Base-by-base conservation (phyloP, 345 rosid species). In the Lumnitzera racemosa region DNA sequence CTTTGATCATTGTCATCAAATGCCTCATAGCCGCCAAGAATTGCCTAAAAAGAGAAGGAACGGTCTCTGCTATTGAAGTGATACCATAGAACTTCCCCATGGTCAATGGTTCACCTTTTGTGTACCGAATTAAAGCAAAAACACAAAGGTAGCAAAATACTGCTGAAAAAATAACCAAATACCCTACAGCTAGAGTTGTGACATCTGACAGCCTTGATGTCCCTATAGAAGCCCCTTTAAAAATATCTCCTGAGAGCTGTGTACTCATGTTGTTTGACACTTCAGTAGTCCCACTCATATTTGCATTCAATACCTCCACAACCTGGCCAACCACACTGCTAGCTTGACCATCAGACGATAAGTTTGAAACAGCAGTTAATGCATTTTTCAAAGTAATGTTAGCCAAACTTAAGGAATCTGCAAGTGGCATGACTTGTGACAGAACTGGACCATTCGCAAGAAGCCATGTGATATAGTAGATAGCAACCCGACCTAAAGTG, bases 1-100 rank as follows among this genome's bases (percentile, higher is more conserved):
- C 99, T 78, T 95, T 95, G 54, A 95, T 83, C 99, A 95, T 95
- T 47, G 97, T 95, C 99, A 95, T 90, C 75, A 95, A 82, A 76
- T 95, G 99, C 80, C 84, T 90, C 96, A 88, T 88, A 58, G 99
- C 99, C 13, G 95, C 89, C 80, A 86, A 59, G 77, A 90, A 88
- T 81, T 95, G 99, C 70, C 97, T 82, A 62, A 90, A 64, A 66
- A 95, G 85, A 46, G 97, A 90, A 57, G 97, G 97, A 67, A 94
- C 77, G 46, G 90, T 86, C 77, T 84, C 92, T 27, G 78, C 86
- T 71, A 94, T 72, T 2, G 99, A 86, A 55, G 92, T 85, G 63
- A 94, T 76, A 61, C 97, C 97, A 72, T 82, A 83, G 63, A 86
- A 78, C 77, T 97, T 84, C 58, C 95, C 95, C 65, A 67, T 70